These are phyloP conservation scores for Globisporangium carolinianum DNA, from an alignment of 352 stramenopile genomes.

Conservation along the genomic window DNA sequence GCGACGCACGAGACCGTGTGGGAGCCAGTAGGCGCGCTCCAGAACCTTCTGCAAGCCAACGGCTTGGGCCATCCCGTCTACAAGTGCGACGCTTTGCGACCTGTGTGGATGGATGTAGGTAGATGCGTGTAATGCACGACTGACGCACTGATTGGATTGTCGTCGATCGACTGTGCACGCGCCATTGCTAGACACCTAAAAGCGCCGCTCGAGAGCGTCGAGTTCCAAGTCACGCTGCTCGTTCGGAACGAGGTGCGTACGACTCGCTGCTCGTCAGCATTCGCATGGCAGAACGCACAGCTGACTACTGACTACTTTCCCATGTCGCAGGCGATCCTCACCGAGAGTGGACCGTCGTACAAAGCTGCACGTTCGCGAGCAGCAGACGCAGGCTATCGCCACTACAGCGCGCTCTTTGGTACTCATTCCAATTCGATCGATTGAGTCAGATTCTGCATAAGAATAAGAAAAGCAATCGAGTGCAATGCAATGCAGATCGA, in stretches of 20 bases:
- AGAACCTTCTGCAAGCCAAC: slow-evolving; percentile 62
- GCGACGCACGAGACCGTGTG: slow-evolving; percentile 44
- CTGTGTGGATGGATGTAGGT: neutral
- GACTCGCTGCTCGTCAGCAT: neutral
- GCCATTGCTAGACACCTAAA: slow-evolving; percentile 34
- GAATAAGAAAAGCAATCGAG: no score
- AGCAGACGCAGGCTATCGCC: slow-evolving; percentile 41
- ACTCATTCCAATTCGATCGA: neutral
- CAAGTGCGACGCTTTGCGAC: slow-evolving; percentile 26
- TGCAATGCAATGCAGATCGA: neutral
- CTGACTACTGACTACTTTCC: neutral
- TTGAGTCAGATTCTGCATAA: neutral
- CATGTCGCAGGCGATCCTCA: slow-evolving; percentile 28
- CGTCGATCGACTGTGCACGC: neutral
- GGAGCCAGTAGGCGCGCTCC: slow-evolving; percentile 56
- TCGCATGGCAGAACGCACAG: neutral
- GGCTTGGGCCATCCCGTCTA: slow-evolving; percentile 58
- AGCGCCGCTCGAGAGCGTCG: slow-evolving; percentile 31
- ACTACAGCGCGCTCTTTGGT: slow-evolving; percentile 29
- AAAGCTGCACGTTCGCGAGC: slow-evolving; percentile 49
- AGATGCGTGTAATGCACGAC: no score
- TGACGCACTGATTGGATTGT: no score
- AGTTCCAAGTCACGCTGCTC: slow-evolving; percentile 50
- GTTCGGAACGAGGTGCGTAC: slow-evolving; percentile 55
- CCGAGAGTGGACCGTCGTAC: slow-evolving; percentile 42